Evolutionary conservation across 495 filamentous ascomycete species (phyloP), one percentile per base, ranked within the genome.

Genomic region (Bathelium albidoporum): DNA sequence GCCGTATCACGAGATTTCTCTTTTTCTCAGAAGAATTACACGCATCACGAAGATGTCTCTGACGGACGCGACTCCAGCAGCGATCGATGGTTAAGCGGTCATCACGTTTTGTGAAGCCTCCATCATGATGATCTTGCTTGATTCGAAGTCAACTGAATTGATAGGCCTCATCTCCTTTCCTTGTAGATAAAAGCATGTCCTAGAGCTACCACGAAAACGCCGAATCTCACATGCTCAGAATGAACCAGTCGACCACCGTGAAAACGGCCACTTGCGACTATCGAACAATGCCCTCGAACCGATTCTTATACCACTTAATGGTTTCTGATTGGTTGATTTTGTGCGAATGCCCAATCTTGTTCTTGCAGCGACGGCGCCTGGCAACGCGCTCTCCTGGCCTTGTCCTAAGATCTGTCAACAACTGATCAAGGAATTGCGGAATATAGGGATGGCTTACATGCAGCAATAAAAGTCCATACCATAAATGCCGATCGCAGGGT

Each of bases 391-490:
- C 90, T 82, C 95, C 95, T 66, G 93, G 95, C 71, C 95, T 91
- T 83, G 90, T 88, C 86, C 86, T 89, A 63, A 44, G 41, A 59
- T 24, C 28, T 44, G 34, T 59, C 44, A 32, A 31, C 1, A 49
- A 1, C 16, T 16, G 14, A 7, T 26, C 22, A 22, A 34, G 24
- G 45, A 29, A 10, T 12, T 22, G 11, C 44, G 16, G 24, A 14
- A 18, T 32, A n/a, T 3, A 45, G 20, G 29, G 26, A 28, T 53
- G 67, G 72, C 84, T 81, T 72, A 87, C 95, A 99, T 99, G 90
- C 93, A 97, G 89, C 87, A 90, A 88, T 96, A 99, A 85, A 99
- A 99, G 84, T 99, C 95, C 95, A 99, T 99, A 80, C 95, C 95
- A 85, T 99, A 99, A 81, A 99, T 97, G 85, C 93, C 93, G 72